phyloP scores from a whole-genome alignment of 179 eudicot genomes.

The Spinacia oleracea region DNA sequence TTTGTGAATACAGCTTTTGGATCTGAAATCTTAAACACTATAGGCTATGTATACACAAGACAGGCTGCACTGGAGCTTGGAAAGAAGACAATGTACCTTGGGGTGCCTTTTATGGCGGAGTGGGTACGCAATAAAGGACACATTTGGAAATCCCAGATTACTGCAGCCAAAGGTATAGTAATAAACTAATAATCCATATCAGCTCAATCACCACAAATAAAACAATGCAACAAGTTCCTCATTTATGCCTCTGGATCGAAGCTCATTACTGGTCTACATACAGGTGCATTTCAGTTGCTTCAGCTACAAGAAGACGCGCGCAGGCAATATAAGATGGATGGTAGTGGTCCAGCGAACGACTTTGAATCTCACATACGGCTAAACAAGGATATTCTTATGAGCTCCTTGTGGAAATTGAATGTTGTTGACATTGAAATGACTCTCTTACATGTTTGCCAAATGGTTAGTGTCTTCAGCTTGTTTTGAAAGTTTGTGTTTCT shows the following conservation, averaged over 20 bases:
- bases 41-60: conserved; percentile 86
- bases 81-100: conserved; percentile 79
- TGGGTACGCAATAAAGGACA: conserved; percentile 95
- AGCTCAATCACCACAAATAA: too few relatives aligned
- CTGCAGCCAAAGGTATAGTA: conserved; percentile 84
- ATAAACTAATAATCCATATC: background rate
- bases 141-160: conserved; percentile 84
- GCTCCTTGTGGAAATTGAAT: conserved; percentile 87
- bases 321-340: conserved; percentile 67
- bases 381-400: conserved; percentile 82
- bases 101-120: conserved; percentile 88
- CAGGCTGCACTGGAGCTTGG: conserved; percentile 95
- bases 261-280: conserved; percentile 26
- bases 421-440: conserved; percentile 95
- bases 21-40: conserved; percentile 64
- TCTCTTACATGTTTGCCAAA: conserved; percentile 82
- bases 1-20: conserved; percentile 61
- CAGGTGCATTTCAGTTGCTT: conserved; percentile 88
- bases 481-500: background rate
- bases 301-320: conserved; percentile 82
- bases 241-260: background rate
- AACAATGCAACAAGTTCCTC: background rate
- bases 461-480: conserved; percentile 41
- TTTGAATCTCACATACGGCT: conserved; percentile 63
- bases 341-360: conserved; percentile 59